A percentile compares a stretch with the other conserved stretches of the same genome.
These are phyloP conservation scores for Trichoderma asperelloides DNA, from an alignment of 495 filamentous ascomycete genomes.

Conservation along the genomic window DNA sequence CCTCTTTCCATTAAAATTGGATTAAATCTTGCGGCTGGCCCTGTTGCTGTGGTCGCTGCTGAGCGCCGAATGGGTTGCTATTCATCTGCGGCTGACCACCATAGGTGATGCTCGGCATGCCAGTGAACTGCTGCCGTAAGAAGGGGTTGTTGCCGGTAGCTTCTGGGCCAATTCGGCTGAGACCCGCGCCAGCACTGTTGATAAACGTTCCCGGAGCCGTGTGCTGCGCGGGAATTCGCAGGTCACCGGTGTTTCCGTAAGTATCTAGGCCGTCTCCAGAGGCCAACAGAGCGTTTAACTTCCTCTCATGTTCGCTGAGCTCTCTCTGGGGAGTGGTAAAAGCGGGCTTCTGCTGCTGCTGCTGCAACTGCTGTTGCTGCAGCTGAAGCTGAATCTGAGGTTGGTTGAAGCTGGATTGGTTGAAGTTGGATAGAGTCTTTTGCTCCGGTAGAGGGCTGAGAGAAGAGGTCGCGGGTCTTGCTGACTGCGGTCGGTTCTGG, in stretches of 20 bases:
- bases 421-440: conserved; percentile 48
- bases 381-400: conserved; percentile 21
- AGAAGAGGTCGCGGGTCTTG: conserved; percentile 49
- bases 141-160: conserved; percentile 90
- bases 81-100: conserved; percentile 38
- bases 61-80: conserved; percentile 67
- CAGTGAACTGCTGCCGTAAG: conserved; percentile 68
- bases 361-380: conserved; percentile 16
- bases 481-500: conserved; percentile 37
- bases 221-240: conserved; percentile 94
- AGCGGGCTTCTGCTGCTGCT: conserved; percentile 20
- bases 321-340: conserved; percentile 41
- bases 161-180: conserved; percentile 59
- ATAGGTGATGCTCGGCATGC: conserved; percentile 57
- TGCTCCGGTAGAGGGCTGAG: conserved; percentile 52
- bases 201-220: conserved; percentile 95
- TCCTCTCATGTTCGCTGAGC: conserved; percentile 68
- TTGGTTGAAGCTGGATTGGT: conserved; percentile 33
- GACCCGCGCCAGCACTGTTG: conserved; percentile 78
- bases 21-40: conserved; percentile 77
- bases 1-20: conserved; percentile 53
- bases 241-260: conserved; percentile 89
- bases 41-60: conserved; percentile 47
- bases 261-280: conserved; percentile 90
- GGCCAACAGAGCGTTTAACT: conserved; percentile 81